These are phyloP conservation scores for Cadophora gregata DNA, from an alignment of 2,329 filamentous ascomycete species.

Conservation along the genomic window DNA sequence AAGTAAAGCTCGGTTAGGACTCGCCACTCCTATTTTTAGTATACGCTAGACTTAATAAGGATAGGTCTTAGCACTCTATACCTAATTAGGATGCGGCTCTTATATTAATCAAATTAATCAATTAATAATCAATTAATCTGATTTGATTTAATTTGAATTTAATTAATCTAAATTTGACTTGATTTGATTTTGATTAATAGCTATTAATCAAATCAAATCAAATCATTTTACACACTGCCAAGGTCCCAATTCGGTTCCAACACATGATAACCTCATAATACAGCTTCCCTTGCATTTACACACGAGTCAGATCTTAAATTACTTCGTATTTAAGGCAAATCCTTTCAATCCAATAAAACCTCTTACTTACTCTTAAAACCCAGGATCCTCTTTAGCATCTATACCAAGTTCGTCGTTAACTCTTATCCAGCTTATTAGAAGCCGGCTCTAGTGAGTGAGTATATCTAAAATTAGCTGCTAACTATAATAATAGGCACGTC, in stretches of 20 bases:
- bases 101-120: too few species aligned
- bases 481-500: slow-evolving; percentile 21
- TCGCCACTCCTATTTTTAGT: too few species aligned
- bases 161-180: too few species aligned
- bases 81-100: too few species aligned
- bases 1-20: too few species aligned
- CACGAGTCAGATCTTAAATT: slow-evolving; percentile 28
- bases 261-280: slow-evolving; percentile 27
- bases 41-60: too few species aligned
- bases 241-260: background rate
- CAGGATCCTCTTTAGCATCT: slow-evolving; percentile 25
- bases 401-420: slow-evolving; percentile 25
- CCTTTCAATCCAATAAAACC: slow-evolving; percentile 19
- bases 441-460: slow-evolving; percentile 16
- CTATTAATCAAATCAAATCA: too few species aligned
- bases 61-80: too few species aligned
- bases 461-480: slow-evolving; percentile 27
- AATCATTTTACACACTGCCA: too few species aligned
- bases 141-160: too few species aligned
- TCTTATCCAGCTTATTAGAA: slow-evolving; percentile 30
- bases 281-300: slow-evolving; percentile 25
- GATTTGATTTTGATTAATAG: too few species aligned
- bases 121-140: too few species aligned
- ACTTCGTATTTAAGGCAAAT: slow-evolving; percentile 22
- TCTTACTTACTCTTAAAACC: slow-evolving; percentile 24